These are phyloP conservation scores for Furcasterigmium furcatum DNA, from an alignment of 2,329 filamentous ascomycete species.

Conservation along the genomic window DNA sequence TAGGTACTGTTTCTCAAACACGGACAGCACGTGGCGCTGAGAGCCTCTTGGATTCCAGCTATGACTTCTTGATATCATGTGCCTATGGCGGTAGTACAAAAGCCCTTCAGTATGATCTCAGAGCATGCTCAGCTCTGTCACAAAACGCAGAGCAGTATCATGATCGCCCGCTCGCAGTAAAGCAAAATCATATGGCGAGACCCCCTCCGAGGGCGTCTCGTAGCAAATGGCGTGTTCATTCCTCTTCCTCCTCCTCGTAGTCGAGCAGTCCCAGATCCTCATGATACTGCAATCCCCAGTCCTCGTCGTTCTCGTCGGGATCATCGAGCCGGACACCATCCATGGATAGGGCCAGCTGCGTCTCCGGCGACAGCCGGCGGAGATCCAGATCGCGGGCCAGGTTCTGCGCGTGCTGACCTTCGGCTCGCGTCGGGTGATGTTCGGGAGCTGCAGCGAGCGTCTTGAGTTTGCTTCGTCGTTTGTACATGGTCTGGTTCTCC, in stretches of 20 bases:
- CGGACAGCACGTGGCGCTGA: too few species aligned
- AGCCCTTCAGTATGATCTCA: too few species aligned
- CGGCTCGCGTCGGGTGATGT: background rate
- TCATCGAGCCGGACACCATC: conserved; percentile 20
- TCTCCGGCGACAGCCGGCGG: conserved; percentile 12
- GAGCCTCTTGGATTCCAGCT: too few species aligned
- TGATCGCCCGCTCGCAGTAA: too few species aligned
- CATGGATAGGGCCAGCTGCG: conserved; percentile 11
- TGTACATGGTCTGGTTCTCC: conserved; percentile 24
- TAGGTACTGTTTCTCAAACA: too few species aligned
- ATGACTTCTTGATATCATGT: too few species aligned
- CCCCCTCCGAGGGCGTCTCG: too few species aligned
- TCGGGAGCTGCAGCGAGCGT: conserved; percentile 6
- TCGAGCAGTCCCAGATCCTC: conserved; percentile 13
- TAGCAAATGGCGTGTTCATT: too few species aligned
- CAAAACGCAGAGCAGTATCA: too few species aligned
- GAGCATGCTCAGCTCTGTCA: too few species aligned
- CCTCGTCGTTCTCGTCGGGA: conserved; percentile 20
- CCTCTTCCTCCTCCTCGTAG: background rate
- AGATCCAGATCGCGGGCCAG: conserved; percentile 22
- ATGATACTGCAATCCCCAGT: conserved; percentile 30
- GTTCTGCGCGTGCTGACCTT: conserved; percentile 20
- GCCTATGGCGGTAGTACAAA: too few species aligned
- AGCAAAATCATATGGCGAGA: too few species aligned
- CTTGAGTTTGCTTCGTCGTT: conserved; percentile 5